Evolutionary conservation across 2,329 filamentous ascomycete genomes (phyloP).

Genomic region (Exophiala lecanii-corni): DNA sequence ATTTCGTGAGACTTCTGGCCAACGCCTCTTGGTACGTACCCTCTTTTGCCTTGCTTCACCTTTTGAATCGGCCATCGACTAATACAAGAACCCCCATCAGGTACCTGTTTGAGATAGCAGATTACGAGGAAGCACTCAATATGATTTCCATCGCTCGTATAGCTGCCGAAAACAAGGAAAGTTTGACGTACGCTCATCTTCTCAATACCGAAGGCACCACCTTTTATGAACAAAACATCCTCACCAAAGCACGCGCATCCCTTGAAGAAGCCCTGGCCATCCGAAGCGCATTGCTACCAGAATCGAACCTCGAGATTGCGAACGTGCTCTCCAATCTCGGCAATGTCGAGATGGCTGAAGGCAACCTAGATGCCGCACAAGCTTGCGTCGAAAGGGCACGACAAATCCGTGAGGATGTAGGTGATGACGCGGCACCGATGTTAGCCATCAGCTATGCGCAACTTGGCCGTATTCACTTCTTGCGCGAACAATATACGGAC

Average conservation of each 20-base stretch:
- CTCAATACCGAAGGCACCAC: constrained; percentile 5
- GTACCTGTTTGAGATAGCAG: constrained; percentile 14
- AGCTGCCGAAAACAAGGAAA: constrained; percentile 3
- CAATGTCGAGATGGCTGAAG: constrained; percentile 10
- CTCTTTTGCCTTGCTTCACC: not conserved
- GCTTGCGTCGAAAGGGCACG: constrained; percentile 1
- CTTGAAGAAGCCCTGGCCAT: constrained; percentile 3
- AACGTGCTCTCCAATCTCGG: constrained; percentile 8
- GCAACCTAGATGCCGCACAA: constrained; percentile 3
- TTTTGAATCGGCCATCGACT: not conserved
- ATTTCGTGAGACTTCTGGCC: constrained; percentile 6
- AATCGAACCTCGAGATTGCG: constrained; percentile 3
- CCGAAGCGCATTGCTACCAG: constrained; percentile 1
- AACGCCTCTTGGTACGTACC: constrained; percentile 5
- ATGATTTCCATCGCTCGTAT: constrained; percentile 2
- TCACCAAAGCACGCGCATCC: not conserved
- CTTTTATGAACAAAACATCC: constrained; percentile 9
- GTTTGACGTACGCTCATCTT: constrained; percentile 5
- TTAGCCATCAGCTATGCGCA: constrained; percentile 8
- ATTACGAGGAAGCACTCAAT: constrained; percentile 7
- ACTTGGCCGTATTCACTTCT: constrained; percentile 5
- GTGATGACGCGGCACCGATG: constrained; percentile 2
- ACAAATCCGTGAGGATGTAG: constrained; percentile 1
- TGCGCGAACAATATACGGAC: constrained; percentile 1
- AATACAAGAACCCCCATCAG: not conserved